Evolutionary conservation across 176 grass and related monocot species (phyloP).

Genomic region (Hsuehochloa calcarea): DNA sequence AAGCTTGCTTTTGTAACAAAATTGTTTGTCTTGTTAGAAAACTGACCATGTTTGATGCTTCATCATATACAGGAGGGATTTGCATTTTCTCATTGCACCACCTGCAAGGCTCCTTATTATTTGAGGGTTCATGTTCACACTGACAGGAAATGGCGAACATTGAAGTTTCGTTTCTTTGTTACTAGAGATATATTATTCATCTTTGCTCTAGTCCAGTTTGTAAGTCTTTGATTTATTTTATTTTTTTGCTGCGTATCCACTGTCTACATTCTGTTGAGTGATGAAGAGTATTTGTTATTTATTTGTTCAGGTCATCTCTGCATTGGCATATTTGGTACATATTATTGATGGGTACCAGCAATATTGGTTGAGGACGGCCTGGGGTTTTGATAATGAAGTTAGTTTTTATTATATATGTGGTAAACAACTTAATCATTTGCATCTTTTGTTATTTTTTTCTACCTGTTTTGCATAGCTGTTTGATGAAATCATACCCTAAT

Average conservation of each 20-base stretch:
- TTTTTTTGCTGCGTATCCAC: neutral
- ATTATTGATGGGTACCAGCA: slow-evolving; percentile 87
- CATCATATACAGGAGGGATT: slow-evolving; percentile 85
- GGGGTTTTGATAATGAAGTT: slow-evolving; percentile 92
- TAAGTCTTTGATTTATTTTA: slow-evolving; percentile 39
- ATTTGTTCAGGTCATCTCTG: slow-evolving; percentile 75
- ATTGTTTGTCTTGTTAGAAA: neutral
- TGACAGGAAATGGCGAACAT: slow-evolving; percentile 96
- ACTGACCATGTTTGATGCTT: slow-evolving; percentile 13
- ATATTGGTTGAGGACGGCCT: slow-evolving; percentile 81
- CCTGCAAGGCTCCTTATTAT: slow-evolving; percentile 98
- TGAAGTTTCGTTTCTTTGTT: slow-evolving; percentile 98
- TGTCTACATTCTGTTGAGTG: slow-evolving; percentile 30
- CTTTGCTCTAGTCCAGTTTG: slow-evolving; percentile 89
- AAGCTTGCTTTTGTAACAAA: slow-evolving; percentile 5
- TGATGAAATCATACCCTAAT: slow-evolving; percentile 3
- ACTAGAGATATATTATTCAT: slow-evolving; percentile 98
- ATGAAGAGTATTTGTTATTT: slow-evolving; percentile 29
- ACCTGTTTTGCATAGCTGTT: slow-evolving; percentile 15
- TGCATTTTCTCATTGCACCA: slow-evolving; percentile 99
- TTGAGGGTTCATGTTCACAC: slow-evolving; percentile 95
- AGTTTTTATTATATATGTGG: slow-evolving; percentile 99
- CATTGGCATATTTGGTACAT: slow-evolving; percentile 86
- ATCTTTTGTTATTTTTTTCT: slow-evolving; percentile 13
- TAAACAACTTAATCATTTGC: slow-evolving; percentile 48